phyloP scores from a whole-genome alignment of 345 rosid genomes.

The Arabis alpina region DNA sequence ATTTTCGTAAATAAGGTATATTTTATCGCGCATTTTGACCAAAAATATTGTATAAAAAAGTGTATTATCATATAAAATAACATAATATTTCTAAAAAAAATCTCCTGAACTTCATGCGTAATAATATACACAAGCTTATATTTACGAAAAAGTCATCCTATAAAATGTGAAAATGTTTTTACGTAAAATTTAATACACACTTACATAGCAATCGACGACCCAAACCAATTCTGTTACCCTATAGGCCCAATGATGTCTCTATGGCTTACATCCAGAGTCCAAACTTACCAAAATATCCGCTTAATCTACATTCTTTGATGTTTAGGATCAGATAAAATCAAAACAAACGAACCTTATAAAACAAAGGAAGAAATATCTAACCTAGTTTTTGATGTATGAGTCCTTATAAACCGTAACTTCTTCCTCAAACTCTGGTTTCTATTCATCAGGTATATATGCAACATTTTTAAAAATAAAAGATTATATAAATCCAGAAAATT shows the following conservation, averaged over 20 bases:
- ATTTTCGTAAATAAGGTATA: too few species aligned
- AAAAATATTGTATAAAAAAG: too few species aligned
- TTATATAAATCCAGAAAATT: not conserved
- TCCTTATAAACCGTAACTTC: slow-evolving; percentile 20
- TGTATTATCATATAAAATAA: too few species aligned
- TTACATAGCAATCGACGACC: not conserved
- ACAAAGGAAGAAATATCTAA: not conserved
- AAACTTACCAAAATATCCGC: slow-evolving; percentile 6
- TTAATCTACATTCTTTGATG: not conserved
- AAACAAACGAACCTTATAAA: not conserved
- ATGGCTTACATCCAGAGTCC: not conserved
- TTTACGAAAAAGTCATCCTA: too few species aligned
- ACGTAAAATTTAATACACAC: too few species aligned
- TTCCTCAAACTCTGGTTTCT: slow-evolving; percentile 8
- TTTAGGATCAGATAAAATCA: not conserved
- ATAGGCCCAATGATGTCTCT: too few species aligned
- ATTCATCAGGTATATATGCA: not conserved
- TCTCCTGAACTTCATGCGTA: too few species aligned
- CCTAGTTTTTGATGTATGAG: not conserved
- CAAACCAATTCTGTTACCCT: not conserved
- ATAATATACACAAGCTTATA: too few species aligned
- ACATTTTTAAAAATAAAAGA: not conserved
- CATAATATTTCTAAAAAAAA: too few species aligned
- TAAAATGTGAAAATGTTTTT: too few species aligned
- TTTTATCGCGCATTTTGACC: too few species aligned